A percentile compares a stretch with the other conserved stretches of the same genome.
Conservation (phyloP, 805 yeast genomes). For the Saturnispora sanitii region DNA sequence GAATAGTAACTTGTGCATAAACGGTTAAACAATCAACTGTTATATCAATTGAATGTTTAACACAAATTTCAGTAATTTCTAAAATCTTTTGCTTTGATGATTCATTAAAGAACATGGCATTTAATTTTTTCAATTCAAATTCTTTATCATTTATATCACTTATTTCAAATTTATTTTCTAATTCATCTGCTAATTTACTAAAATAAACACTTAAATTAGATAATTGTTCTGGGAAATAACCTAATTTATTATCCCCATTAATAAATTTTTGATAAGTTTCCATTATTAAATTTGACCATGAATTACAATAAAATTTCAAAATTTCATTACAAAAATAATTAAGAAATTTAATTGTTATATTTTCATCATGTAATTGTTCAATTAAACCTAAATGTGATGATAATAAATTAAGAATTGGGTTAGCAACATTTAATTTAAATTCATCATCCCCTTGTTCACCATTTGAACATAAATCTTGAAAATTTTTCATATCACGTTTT, state of each 20-base stretch:
- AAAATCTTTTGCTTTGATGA: not conserved
- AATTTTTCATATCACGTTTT: conserved; percentile 4
- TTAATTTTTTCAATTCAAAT: conserved; percentile 2
- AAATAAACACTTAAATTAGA: conserved; percentile 6
- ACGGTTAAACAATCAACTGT: conserved; percentile 6
- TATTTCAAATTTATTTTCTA: conserved; percentile 6
- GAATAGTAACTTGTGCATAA: conserved; percentile 8
- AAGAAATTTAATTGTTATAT: conserved; percentile 5
- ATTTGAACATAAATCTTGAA: conserved; percentile 3
- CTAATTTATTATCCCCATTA: not conserved
- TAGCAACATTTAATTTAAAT: conserved; percentile 3
- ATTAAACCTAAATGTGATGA: conserved; percentile 8
- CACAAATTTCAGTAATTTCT: conserved; percentile 3
- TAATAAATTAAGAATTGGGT: conserved; percentile 3
- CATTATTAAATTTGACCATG: conserved; percentile 6
- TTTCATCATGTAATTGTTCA: conserved; percentile 7
- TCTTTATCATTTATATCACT: not conserved
- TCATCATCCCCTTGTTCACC: not conserved
- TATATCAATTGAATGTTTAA: conserved; percentile 7
- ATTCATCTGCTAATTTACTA: conserved; percentile 9
- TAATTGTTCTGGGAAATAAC: conserved; percentile 8
- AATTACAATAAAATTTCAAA: conserved; percentile 6
- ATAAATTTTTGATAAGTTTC: conserved; percentile 5
- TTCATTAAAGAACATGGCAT: not conserved
- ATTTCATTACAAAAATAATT: conserved; percentile 7